A percentile compares a stretch with the other conserved stretches of the same genome.
phyloP scores from a whole-genome alignment of 106 monocot genomes.

The Dioscorea dumetorum region DNA sequence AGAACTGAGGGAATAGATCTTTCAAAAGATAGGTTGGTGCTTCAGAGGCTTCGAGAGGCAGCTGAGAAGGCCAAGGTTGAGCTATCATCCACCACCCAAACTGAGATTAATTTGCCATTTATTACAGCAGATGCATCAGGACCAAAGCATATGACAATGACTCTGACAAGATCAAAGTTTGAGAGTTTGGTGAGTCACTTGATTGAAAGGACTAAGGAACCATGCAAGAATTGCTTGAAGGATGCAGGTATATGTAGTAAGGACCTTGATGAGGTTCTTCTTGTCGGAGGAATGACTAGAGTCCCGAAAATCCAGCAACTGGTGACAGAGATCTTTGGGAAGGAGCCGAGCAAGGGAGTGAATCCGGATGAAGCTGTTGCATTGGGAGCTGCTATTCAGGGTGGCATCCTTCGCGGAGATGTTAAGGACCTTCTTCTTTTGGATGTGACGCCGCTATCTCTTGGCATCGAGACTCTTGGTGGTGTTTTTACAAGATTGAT shows the following conservation, averaged over 20 bases:
- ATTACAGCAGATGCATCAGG: constrained; percentile 82
- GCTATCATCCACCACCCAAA: constrained; percentile 82
- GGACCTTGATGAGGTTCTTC: constrained; percentile 81
- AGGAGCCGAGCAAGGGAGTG: constrained; percentile 76
- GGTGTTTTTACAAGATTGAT: constrained; percentile 68
- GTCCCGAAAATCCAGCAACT: constrained; percentile 79
- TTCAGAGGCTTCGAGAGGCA: constrained; percentile 80
- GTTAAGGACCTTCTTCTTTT: constrained; percentile 72
- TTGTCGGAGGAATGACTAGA: constrained; percentile 88
- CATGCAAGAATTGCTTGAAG: constrained; percentile 78
- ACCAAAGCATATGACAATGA: constrained; percentile 78
- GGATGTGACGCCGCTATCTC: constrained; percentile 65
- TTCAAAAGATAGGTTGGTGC: constrained; percentile 63
- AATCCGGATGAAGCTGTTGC: constrained; percentile 94
- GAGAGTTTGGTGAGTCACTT: constrained; percentile 57
- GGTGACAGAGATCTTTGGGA: constrained; percentile 68
- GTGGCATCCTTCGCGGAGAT: constrained; percentile 79
- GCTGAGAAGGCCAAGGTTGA: constrained; percentile 92
- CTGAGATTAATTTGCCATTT: constrained; percentile 78
- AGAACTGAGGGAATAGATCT: constrained; percentile 71
- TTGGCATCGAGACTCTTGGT: constrained; percentile 72
- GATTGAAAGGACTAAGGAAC: constrained; percentile 67
- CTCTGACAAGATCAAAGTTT: constrained; percentile 80
- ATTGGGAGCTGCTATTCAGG: constrained; percentile 77
- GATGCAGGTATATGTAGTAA: constrained; percentile 64